A percentile compares a stretch with the other conserved stretches of the same genome.
phyloP scores from a whole-genome alignment of 225 moss, liverwort and hornwort species.

The Antitrichia curtipendula region DNA sequence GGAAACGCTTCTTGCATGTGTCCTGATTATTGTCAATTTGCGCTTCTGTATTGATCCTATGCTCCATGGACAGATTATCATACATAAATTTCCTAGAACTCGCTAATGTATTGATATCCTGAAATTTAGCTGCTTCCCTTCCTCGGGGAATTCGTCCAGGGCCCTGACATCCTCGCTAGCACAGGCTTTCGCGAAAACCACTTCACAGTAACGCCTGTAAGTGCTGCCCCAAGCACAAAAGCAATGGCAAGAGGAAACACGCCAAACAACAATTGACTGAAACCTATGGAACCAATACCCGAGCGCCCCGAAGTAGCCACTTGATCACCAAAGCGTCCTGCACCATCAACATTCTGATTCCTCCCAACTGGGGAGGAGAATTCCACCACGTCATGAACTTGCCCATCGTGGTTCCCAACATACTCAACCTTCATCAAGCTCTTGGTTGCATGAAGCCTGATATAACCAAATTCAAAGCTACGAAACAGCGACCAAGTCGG shows the following conservation, averaged over 20 bases:
- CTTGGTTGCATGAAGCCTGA: constrained; percentile 48
- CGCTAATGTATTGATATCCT: background rate
- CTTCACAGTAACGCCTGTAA: constrained; percentile 6
- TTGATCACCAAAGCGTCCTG: background rate
- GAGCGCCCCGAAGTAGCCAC: background rate
- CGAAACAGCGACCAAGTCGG: constrained; percentile 67
- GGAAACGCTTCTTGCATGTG: background rate
- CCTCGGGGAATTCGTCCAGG: background rate
- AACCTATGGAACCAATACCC: background rate
- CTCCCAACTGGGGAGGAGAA: constrained; percentile 3
- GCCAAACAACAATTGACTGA: background rate
- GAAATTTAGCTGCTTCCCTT: background rate
- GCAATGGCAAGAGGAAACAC: constrained; percentile 4
- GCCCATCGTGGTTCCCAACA: constrained; percentile 81
- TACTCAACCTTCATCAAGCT: constrained; percentile 47
- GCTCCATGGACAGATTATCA: background rate
- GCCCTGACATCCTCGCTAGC: background rate
- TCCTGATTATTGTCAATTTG: background rate
- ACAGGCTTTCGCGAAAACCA: background rate
- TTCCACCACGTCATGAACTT: constrained; percentile 60
- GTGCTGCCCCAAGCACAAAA: constrained; percentile 17
- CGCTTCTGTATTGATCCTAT: background rate
- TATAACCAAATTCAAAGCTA: constrained; percentile 66
- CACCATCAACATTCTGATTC: background rate
- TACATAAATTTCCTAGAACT: background rate